Base-by-base conservation (phyloP, 805 yeast species). In the Yarrowia sp. region DNA sequence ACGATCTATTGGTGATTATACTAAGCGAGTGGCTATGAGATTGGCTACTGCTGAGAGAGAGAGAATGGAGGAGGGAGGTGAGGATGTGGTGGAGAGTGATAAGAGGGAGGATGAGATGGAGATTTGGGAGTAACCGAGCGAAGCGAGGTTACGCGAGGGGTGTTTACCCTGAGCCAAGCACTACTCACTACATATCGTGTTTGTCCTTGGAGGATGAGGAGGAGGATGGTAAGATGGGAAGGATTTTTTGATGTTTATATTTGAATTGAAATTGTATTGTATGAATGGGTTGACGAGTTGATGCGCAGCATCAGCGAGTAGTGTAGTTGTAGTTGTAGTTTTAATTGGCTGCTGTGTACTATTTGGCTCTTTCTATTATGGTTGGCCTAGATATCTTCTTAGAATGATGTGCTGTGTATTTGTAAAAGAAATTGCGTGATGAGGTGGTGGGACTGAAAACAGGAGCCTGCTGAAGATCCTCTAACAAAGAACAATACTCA, bases 11-110 rank as follows among this genome's bases (percentile, higher is more conserved):
- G 84, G 88, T 28, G 99, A 93, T 72, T 93, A 90, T 75, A 88
- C 96, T 2, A 89, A 85, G 78, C 85, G 99, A 76, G 97, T 93
- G 33, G 98, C 89, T n/a, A 74, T 81, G 57, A 83, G 98, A 74
- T 83, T 93, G 70, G 98, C 97, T 0, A 80, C 79, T 28, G 92
- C 90, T 53, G 97, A 92, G 73, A 83, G 93, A 71, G 98, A 92
- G 71, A 84, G 96, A 80, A 82, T 91, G 33, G 88, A 83, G 18
- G 95, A 91, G 13, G 97, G 97, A 66, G 97, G 97, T 68, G 97
- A 90, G 73, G 89, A 81, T 14, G 96, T 90, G 71, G 96, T 90
- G 71, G 83, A 93, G 0, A 85, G 90, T 68, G 98, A 92, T 74
- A 83, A 90, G 71, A 83, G 83, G 71, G 98, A 92, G 77, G 97